These are phyloP conservation scores for Coemansia aciculifera DNA, from an alignment of 192 early-diverging fungal species.

Conservation along the genomic window DNA sequence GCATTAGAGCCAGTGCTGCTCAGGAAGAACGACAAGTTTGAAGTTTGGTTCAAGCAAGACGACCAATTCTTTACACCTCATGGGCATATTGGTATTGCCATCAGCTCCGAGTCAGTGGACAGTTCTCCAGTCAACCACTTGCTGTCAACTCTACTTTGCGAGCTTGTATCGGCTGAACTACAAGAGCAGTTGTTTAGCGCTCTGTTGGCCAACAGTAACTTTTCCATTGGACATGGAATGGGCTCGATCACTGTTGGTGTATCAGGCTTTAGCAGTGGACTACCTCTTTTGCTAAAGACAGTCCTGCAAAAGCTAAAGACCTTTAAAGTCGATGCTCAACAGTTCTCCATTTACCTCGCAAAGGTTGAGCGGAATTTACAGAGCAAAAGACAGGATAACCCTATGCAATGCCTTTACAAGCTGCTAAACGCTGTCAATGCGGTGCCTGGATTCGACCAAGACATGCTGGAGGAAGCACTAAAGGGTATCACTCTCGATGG, in stretches of 20 bases:
- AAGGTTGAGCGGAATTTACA: neutral
- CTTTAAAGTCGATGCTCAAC: slow-evolving; percentile 59
- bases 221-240: slow-evolving; percentile 58
- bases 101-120: slow-evolving; percentile 6
- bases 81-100: slow-evolving; percentile 66
- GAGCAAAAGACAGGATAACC: neutral
- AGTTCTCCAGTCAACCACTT: neutral
- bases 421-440: neutral
- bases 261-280: slow-evolving; percentile 83
- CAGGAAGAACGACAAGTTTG: slow-evolving; percentile 15
- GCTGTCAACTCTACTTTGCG: neutral
- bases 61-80: slow-evolving; percentile 85
- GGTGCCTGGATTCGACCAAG: slow-evolving; percentile 53
- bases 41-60: slow-evolving; percentile 92
- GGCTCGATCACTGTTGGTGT: slow-evolving; percentile 65
- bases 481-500: slow-evolving; percentile 70
- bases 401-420: neutral
- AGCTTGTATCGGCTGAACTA: slow-evolving; percentile 38
- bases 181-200: slow-evolving; percentile 81
- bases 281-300: slow-evolving; percentile 63
- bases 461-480: slow-evolving; percentile 63
- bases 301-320: slow-evolving; percentile 63
- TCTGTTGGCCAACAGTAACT: slow-evolving; percentile 69
- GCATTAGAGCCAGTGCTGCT: slow-evolving; percentile 17
- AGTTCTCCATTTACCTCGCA: slow-evolving; percentile 57